Evolutionary conservation across 768 basidiomycete genomes (phyloP), one percentile per base, ranked within the genome.

Genomic region (Auricularia cornea): DNA sequence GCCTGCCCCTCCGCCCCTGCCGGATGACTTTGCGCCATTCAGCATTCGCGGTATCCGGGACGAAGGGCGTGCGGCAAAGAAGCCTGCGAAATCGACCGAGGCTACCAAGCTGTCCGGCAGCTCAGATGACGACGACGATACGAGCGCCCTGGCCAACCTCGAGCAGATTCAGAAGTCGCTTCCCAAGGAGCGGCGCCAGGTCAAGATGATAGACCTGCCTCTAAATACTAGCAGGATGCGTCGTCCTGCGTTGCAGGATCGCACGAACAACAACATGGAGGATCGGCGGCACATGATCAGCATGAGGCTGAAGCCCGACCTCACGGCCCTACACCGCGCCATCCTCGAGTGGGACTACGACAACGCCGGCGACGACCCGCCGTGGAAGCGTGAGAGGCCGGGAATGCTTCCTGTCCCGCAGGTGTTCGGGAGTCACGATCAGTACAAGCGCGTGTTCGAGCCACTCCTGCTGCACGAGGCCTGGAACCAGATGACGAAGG

Each of bases 331-430:
- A 85, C 86, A 32, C 80, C 85, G 84, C 56, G 76, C 79, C 11
- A 79, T 98, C 31, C 75, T 99, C 1, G 86, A 90, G 1, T 99
- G 97, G 97, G 79, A 90, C 72, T 93, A 93, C 65, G 82, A 87
- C 56, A 83, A 92, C 67, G 71, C 71, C 12, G 85, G 87, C 26
- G 72, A 84, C 40, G 73, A 80, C 41, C 92, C 89, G 44, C 89
- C 92, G 1, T 64, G 67, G 66, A 76, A 72, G 52, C 6, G 16
- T 20, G 28, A 10, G 10, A 23, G 64, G 20, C 67, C 77, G 3
- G 60, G 71, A 1, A 69, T 80, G 32, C 59, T 72, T 14, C 74
- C 73, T 20, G 80, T 97, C 8, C 90, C 91, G 0, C 81, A 85
- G 61, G 76, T 72, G 12, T 98, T 98, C 72, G 63, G 68, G 2